phyloP scores from a whole-genome alignment of 169 alveolate species.

The Plasmodium adleri region DNA sequence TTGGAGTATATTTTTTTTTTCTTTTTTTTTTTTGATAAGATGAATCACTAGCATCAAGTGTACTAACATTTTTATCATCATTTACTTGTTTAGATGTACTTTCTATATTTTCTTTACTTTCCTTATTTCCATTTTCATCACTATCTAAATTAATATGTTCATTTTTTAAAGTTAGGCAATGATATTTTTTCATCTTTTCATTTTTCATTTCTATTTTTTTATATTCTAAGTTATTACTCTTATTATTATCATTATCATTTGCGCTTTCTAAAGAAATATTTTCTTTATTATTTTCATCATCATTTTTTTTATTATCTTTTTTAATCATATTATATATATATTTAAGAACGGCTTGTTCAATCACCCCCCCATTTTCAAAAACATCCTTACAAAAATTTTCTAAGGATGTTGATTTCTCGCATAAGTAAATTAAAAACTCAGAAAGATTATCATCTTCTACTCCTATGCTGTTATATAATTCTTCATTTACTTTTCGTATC shows the following conservation, averaged over 20 bases:
- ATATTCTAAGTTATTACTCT: neutral
- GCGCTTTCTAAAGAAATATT: neutral
- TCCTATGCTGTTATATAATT: slow-evolving; percentile 30
- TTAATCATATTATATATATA: slow-evolving; percentile 38
- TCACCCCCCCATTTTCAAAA: slow-evolving; percentile 71
- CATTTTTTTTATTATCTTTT: neutral
- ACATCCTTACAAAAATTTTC: slow-evolving; percentile 66
- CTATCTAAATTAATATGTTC: neutral
- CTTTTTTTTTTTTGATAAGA: neutral
- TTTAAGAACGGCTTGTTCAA: slow-evolving; percentile 52
- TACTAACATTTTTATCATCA: neutral
- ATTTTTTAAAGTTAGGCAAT: slow-evolving; percentile 35
- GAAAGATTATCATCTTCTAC: slow-evolving; percentile 58
- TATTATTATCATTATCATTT: neutral
- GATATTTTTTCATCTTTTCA: slow-evolving; percentile 57
- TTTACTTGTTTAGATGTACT: too few species aligned
- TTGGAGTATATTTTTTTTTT: neutral
- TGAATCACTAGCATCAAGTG: neutral
- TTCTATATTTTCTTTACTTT: neutral
- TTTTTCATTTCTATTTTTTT: slow-evolving; percentile 44
- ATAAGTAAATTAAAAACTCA: slow-evolving; percentile 42
- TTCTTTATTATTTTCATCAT: slow-evolving; percentile 4
- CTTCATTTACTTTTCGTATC: slow-evolving; percentile 48
- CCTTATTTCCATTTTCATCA: neutral
- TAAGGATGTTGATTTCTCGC: slow-evolving; percentile 43